Evolutionary conservation across 2,329 filamentous ascomycete genomes (phyloP).

Genomic region (Allantophomopsis lycopodina): DNA sequence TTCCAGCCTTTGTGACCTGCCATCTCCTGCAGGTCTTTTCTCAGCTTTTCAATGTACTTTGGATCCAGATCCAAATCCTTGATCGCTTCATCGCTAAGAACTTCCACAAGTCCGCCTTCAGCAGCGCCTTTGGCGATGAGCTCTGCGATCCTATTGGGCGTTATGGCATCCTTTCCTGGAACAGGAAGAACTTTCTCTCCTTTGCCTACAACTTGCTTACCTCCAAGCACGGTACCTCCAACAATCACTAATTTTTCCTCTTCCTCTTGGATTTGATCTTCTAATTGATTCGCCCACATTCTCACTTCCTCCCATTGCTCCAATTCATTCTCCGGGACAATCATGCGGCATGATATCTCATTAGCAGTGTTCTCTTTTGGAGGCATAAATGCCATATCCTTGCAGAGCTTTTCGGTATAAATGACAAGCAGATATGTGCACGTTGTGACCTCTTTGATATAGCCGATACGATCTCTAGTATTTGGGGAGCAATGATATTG

Average conservation of each 20-base stretch:
- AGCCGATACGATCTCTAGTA: slow-evolving; percentile 48
- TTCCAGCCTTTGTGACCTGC: slow-evolving; percentile 66
- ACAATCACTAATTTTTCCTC: background rate
- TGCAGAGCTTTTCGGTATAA: slow-evolving; percentile 60
- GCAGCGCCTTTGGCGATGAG: slow-evolving; percentile 11
- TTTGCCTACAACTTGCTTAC: slow-evolving; percentile 1
- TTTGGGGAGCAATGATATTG: slow-evolving; percentile 48
- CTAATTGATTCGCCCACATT: slow-evolving; percentile 15
- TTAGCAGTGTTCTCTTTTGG: slow-evolving; percentile 51
- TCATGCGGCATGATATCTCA: slow-evolving; percentile 44
- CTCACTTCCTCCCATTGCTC: slow-evolving; percentile 21
- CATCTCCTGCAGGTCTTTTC: slow-evolving; percentile 51
- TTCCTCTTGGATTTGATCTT: background rate
- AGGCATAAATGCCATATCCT: slow-evolving; percentile 60
- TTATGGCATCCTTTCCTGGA: background rate
- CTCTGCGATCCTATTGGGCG: background rate
- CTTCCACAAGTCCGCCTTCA: slow-evolving; percentile 12
- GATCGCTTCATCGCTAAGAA: slow-evolving; percentile 50
- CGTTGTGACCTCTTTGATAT: slow-evolving; percentile 60
- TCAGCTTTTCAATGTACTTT: slow-evolving; percentile 54
- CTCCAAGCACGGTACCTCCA: background rate
- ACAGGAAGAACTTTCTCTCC: background rate
- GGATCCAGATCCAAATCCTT: slow-evolving; percentile 43
- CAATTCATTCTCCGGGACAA: slow-evolving; percentile 31
- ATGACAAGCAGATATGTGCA: slow-evolving; percentile 65